Conservation (phyloP, 371 early-diverging fungal species). For the Catenaria anguillulae region DNA sequence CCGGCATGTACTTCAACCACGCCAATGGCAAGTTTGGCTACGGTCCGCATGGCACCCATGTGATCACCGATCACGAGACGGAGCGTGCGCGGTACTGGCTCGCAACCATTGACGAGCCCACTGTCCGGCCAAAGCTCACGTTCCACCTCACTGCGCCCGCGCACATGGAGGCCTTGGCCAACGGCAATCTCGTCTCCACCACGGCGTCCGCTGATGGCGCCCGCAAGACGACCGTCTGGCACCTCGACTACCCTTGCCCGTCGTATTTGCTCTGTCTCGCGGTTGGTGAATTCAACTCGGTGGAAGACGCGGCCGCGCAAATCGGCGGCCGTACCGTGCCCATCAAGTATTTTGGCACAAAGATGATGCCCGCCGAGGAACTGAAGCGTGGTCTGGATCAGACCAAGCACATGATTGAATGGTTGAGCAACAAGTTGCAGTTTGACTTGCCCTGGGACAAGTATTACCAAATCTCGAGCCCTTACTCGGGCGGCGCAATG, state of each 20-base stretch:
- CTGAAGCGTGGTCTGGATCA: slow-evolving; percentile 24
- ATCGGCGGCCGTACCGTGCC: slow-evolving; percentile 20
- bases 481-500: slow-evolving; percentile 34
- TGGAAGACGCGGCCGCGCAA: slow-evolving; percentile 21
- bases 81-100: slow-evolving; percentile 44
- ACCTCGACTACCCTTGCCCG: slow-evolving; percentile 26
- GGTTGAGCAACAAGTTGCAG: slow-evolving; percentile 35
- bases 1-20: slow-evolving; percentile 20
- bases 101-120: slow-evolving; percentile 37
- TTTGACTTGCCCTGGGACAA: slow-evolving; percentile 35
- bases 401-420: slow-evolving; percentile 34
- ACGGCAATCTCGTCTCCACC: slow-evolving; percentile 21
- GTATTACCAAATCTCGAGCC: slow-evolving; percentile 33
- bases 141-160: slow-evolving; percentile 34
- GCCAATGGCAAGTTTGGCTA: slow-evolving; percentile 5
- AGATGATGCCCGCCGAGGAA: slow-evolving; percentile 19
- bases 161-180: slow-evolving; percentile 28
- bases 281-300: slow-evolving; percentile 33
- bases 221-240: slow-evolving; percentile 25
- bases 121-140: slow-evolving; percentile 30
- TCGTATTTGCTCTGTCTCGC: slow-evolving; percentile 34
- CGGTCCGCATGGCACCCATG: slow-evolving; percentile 7
- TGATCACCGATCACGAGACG: slow-evolving; percentile 24
- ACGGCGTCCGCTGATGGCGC: slow-evolving; percentile 14
- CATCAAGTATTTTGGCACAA: slow-evolving; percentile 32